Conservation (phyloP, 306 rosid species). For the Lotus japonicus region DNA sequence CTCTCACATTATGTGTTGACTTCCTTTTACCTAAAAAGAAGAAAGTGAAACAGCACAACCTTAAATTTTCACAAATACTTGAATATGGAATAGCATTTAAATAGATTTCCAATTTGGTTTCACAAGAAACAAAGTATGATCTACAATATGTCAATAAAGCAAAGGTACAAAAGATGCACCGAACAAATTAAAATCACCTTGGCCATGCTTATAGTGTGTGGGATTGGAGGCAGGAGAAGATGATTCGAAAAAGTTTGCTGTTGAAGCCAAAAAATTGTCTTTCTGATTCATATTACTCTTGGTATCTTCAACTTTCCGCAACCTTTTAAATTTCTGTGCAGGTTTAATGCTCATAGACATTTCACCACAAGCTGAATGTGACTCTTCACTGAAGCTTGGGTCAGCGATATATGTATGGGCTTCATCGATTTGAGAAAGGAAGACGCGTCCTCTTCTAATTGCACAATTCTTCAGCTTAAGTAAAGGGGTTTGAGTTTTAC, state of each 20-base stretch:
- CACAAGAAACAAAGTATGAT: constrained; percentile 3
- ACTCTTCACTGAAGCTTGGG: constrained; percentile 53
- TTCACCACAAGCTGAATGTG: constrained; percentile 48
- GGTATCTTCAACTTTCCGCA: constrained; percentile 56
- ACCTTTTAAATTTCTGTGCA: constrained; percentile 55
- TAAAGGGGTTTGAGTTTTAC: constrained; percentile 45
- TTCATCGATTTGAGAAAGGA: constrained; percentile 46
- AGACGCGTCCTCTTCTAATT: constrained; percentile 31
- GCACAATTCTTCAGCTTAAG: constrained; percentile 34
- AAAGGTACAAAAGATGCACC: constrained; percentile 4
- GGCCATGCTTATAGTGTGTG: constrained; percentile 25
- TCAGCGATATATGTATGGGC: constrained; percentile 31
- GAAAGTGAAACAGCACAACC: constrained; percentile 14
- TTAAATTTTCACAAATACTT: background rate
- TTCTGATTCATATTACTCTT: constrained; percentile 34
- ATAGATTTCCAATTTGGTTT: constrained; percentile 1
- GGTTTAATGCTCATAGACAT: constrained; percentile 46
- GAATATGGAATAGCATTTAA: background rate
- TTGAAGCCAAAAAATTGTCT: constrained; percentile 16
- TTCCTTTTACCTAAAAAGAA: constrained; percentile 53
- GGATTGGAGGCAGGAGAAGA: constrained; percentile 26
- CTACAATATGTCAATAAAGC: background rate
- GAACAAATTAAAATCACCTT: constrained; percentile 41
- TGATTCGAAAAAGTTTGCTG: constrained; percentile 25
- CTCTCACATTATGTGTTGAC: constrained; percentile 37